Evolutionary conservation across 2,329 filamentous ascomycete genomes (phyloP), one percentile per base, ranked within the genome.

Genomic region (Blastomyces emzantsi): DNA sequence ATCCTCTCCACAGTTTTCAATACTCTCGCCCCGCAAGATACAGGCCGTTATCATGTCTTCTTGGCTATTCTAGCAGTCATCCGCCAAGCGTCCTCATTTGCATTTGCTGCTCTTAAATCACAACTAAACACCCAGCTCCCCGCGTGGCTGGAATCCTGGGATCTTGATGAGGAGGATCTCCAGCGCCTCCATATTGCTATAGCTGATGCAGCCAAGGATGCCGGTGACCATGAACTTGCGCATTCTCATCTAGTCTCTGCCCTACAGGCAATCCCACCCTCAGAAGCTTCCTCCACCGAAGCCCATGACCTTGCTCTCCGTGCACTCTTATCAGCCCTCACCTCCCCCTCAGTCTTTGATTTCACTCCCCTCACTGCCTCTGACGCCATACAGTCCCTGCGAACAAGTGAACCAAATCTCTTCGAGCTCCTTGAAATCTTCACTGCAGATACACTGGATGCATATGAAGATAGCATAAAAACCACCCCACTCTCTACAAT

Each of bases 1-100:
- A 89, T 94, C 70, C 85, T 99, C 70, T 92, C 90, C 74, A 97
- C 92, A 71, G 87, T 99, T 73, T 99, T 97, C 87, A 99, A 99
- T 84, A 88, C 95, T 69, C 85, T 97, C 69, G 80, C 87, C 69
- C 80, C 87, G 66, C 82, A 87, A 72, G 88, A 92, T 74, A 87
- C 90, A 63, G 85, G 90, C 73, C 88, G 94, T 66, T 96, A 89
- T 79, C 89, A 96, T 74, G 91, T 99, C 65, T 90, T 99, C 73
- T 83, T 94, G 76, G 87, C 92, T 72, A 92, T 97, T 70, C 80
- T 97, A 67, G 88, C 88, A 70, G 90, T 97, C 71, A 86, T 97
- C 76, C 88, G 88, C 75, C 77, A 81, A 64, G 83, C 88, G 71
- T 82, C 84, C 73, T 85, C 90, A 70, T 80, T 84, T 74, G 85